These are phyloP conservation scores for Lenzites betulinus DNA, from an alignment of 768 basidiomycete genomes.

Conservation along the genomic window DNA sequence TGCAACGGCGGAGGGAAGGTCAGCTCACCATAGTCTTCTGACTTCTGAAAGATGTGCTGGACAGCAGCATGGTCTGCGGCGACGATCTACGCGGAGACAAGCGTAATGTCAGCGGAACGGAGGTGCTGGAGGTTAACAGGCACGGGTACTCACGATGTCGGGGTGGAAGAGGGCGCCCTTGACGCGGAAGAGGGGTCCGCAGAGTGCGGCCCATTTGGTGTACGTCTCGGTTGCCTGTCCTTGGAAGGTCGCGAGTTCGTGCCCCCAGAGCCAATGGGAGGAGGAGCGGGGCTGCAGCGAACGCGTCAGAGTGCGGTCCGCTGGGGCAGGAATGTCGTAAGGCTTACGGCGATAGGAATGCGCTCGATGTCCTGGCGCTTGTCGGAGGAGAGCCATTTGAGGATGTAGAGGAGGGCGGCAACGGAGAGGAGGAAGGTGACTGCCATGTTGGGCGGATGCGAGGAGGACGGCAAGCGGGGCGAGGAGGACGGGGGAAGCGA, in stretches of 20 bases:
- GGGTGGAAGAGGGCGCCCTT: constrained; percentile 41
- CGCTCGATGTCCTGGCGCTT: constrained; percentile 19
- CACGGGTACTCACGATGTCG: constrained; percentile 36
- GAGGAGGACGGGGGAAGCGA: neutral
- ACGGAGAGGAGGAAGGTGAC: constrained; percentile 15
- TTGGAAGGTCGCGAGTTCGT: constrained; percentile 38
- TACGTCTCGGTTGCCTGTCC: constrained; percentile 38
- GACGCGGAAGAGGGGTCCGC: constrained; percentile 40
- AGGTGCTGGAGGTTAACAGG: neutral
- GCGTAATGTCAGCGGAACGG: neutral
- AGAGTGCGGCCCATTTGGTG: constrained; percentile 34
- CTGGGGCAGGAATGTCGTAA: neutral
- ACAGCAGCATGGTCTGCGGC: constrained; percentile 40
- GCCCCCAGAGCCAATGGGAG: constrained; percentile 37
- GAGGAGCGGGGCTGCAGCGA: constrained; percentile 15
- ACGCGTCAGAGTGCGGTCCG: neutral
- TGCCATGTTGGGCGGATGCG: constrained; percentile 9
- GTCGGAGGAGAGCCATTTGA: constrained; percentile 15
- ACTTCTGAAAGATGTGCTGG: constrained; percentile 41
- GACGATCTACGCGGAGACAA: constrained; percentile 32
- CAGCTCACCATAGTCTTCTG: constrained; percentile 35
- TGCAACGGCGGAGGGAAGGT: neutral
- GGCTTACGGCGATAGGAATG: constrained; percentile 25
- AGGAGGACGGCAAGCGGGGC: neutral
- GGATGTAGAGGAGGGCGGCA: constrained; percentile 19